Conservation (phyloP, 73 alveolate genomes). For the Paramecium sonneborni region DNA sequence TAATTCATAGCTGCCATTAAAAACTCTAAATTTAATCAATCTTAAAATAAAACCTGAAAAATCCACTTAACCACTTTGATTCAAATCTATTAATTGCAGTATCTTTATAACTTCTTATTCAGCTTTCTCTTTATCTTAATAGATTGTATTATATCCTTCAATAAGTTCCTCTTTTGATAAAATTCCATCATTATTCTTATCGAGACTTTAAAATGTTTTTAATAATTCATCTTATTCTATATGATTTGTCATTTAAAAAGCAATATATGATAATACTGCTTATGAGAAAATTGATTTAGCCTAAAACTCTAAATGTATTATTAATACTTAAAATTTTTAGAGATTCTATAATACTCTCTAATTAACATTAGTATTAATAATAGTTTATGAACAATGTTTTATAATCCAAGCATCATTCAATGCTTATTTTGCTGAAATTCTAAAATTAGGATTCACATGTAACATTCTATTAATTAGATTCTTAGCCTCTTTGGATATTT, state of each 20-base stretch:
- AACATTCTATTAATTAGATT: slow-evolving; percentile 77
- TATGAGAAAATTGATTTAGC: slow-evolving; percentile 59
- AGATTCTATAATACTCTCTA: slow-evolving; percentile 50
- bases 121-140: slow-evolving; percentile 10
- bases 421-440: slow-evolving; percentile 79
- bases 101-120: slow-evolving; percentile 18
- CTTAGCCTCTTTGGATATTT: slow-evolving; percentile 69
- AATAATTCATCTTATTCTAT: slow-evolving; percentile 70
- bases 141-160: slow-evolving; percentile 72
- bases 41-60: neutral
- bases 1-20: slow-evolving; percentile 59
- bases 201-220: slow-evolving; percentile 72
- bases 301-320: too few relatives aligned
- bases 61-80: slow-evolving; percentile 54
- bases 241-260: slow-evolving; percentile 52
- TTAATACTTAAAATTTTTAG: slow-evolving; percentile 34
- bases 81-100: slow-evolving; percentile 1
- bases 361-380: neutral
- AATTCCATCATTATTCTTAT: slow-evolving; percentile 86
- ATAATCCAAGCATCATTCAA: slow-evolving; percentile 76
- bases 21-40: neutral
- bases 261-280: slow-evolving; percentile 65
- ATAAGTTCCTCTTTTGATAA: slow-evolving; percentile 77
- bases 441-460: slow-evolving; percentile 65
- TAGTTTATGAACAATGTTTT: neutral